Base-by-base conservation (phyloP, 2,329 filamentous ascomycete species). In the Neurospora sp. region DNA sequence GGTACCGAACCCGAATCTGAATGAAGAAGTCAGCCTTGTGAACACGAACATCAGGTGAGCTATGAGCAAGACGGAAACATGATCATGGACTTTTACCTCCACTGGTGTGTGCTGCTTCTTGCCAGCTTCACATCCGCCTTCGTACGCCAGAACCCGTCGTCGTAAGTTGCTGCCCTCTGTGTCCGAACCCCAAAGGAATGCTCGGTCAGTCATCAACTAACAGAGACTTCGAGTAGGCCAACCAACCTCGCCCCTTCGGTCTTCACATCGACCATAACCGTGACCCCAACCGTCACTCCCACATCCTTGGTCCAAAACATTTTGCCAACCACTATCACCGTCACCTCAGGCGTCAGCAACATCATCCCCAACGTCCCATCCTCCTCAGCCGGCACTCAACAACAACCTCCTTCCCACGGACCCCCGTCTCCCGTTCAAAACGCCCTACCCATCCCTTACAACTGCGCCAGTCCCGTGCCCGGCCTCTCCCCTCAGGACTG, bases 401-500 rank as follows among this genome's bases (percentile, higher is more conserved):
- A 28, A 15, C 43, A 52, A 15, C 43, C 19, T 10, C 52, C 52
- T 0, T 62, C 52, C 15, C 23, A 62, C 11, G 52, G 52, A 0
- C 52, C 52, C 2, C 52, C 52, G 15, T 62, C 52, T 33, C 52
- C 52, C 52, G 52, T 62, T 1, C 52, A 62, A 33, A 62, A 62
- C 23, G 52, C 52, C 52, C 23, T 33, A 3, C 52, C 52, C 23
- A 33, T 62, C 23, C 52, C 58, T 38, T 46, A 39, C 23, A 67
- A 39, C 43, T 77, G 75, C 70, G 68, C 67, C 72, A 66, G 58
- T 5, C 72, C 71, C 9, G 72, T 72, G 23, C 52, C 67, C 28
- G 77, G 77, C 19, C 75, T 78, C 11, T 62, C 19, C 33, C n/a
- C 42, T 4, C 70, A 71, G 2, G 77, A 78, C 72, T 78, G 77